Conservation (phyloP, 352 stramenopile genomes). For the Pythium dissimile region DNA sequence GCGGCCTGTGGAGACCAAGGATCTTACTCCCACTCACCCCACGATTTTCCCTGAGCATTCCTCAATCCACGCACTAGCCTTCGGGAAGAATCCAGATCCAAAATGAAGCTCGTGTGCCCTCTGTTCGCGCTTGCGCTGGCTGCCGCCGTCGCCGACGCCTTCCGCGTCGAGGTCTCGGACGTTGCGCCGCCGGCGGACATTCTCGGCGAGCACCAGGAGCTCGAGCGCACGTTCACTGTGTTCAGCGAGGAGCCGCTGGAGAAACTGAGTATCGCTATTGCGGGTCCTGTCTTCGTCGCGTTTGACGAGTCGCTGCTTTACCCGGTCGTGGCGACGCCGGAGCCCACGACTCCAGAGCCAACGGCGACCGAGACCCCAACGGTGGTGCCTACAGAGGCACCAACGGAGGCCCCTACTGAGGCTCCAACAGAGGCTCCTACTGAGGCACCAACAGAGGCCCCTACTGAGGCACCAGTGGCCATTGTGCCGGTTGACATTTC, state of each 20-base stretch:
- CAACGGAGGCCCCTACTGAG: not conserved
- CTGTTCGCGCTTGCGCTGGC: conserved; percentile 7
- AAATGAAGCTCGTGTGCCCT: conserved; percentile 20
- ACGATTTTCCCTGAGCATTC: conserved; percentile 1
- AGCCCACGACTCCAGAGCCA: conserved; percentile 6
- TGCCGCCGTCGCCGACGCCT: conserved; percentile 4
- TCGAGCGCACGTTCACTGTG: conserved; percentile 16
- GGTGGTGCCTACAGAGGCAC: conserved; percentile 3
- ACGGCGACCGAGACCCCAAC: not conserved
- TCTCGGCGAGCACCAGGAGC: conserved; percentile 24
- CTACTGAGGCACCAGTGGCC: not conserved
- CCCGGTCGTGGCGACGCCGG: not conserved
- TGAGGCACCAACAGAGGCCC: not conserved
- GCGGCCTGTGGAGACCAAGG: not conserved
- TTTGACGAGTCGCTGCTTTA: not conserved
- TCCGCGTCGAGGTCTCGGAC: conserved; percentile 18
- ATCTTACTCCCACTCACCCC: not conserved
- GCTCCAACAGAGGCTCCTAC: not conserved
- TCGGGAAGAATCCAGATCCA: not conserved
- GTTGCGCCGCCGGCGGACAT: conserved; percentile 21
- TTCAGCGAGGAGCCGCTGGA: conserved; percentile 24
- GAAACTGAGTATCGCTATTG: conserved; percentile 21
- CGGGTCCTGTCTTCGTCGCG: conserved; percentile 15
- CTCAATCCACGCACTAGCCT: not conserved
- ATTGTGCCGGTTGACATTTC: conserved; percentile 7